A percentile compares a stretch with the other conserved stretches of the same genome.
Conservation (phyloP, 2,329 filamentous ascomycete genomes). For the Botrytis medusae region DNA sequence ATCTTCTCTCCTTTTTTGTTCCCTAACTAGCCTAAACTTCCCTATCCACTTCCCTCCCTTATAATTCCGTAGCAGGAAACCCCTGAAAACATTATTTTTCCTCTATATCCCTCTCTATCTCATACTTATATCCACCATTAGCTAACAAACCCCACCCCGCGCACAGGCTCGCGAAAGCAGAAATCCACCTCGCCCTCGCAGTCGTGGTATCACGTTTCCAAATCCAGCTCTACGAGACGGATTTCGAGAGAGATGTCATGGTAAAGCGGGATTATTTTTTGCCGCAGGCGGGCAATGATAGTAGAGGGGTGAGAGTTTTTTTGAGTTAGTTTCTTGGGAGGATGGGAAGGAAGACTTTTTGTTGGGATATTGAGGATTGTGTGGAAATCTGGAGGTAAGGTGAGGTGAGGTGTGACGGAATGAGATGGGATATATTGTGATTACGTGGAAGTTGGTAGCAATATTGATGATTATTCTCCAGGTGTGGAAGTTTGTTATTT, state of each 20-base stretch:
- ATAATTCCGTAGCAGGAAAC: neutral
- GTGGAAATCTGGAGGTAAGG: neutral
- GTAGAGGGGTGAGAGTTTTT: slow-evolving; percentile 18
- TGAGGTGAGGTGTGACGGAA: neutral
- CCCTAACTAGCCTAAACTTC: neutral
- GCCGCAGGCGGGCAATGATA: slow-evolving; percentile 12
- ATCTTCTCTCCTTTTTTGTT: neutral
- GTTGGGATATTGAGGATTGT: neutral
- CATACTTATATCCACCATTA: no score
- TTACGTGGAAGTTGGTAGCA: neutral
- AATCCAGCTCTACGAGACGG: slow-evolving; percentile 27
- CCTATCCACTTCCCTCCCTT: neutral
- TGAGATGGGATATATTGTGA: neutral
- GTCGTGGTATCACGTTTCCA: slow-evolving; percentile 28
- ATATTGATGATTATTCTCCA: neutral
- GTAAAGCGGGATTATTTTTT: slow-evolving; percentile 23
- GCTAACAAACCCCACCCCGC: no score
- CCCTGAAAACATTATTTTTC: neutral
- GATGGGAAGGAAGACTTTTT: neutral
- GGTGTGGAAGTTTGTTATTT: neutral
- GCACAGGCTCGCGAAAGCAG: slow-evolving; percentile 30
- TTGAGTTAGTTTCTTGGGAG: neutral
- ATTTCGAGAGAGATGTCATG: slow-evolving; percentile 26
- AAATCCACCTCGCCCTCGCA: slow-evolving; percentile 29
- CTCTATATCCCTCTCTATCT: neutral